phyloP scores from a whole-genome alignment of 1,139 yeast species.

The Candida frijolesensis region DNA sequence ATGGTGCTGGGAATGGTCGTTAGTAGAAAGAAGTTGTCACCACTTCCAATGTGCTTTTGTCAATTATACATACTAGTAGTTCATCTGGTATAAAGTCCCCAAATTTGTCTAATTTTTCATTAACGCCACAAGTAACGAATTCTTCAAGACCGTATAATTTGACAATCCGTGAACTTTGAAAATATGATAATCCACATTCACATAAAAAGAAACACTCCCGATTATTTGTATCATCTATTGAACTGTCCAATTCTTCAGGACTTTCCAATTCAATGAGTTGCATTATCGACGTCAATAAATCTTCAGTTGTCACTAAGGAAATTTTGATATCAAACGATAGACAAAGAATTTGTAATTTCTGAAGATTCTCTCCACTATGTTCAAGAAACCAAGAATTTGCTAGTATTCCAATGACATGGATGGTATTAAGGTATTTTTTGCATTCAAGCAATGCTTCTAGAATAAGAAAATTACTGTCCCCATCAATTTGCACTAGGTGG shows the following conservation, averaged over 20 bases:
- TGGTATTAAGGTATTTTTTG: slow-evolving; percentile 8
- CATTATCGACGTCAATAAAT: slow-evolving; percentile 7
- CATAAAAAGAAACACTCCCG: slow-evolving; percentile 8
- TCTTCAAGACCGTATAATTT: slow-evolving; percentile 5
- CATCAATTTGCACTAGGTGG: slow-evolving; percentile 12
- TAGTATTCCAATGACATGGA: slow-evolving; percentile 8
- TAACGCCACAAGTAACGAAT: slow-evolving; percentile 7
- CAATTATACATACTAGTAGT: slow-evolving; percentile 8
- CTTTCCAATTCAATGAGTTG: slow-evolving; percentile 10
- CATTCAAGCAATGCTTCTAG: slow-evolving; percentile 7
- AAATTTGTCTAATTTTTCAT: slow-evolving; percentile 10
- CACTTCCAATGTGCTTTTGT: background rate
- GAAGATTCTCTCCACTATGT: slow-evolving; percentile 11
- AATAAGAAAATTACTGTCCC: slow-evolving; percentile 7
- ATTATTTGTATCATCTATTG: slow-evolving; percentile 1
- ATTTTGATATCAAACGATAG: slow-evolving; percentile 11
- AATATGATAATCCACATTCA: slow-evolving; percentile 15
- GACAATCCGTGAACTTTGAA: slow-evolving; percentile 12
- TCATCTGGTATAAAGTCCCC: slow-evolving; percentile 8
- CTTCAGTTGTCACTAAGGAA: slow-evolving; percentile 7
- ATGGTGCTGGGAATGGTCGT: slow-evolving; percentile 6
- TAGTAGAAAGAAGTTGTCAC: slow-evolving; percentile 6
- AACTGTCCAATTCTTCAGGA: slow-evolving; percentile 7
- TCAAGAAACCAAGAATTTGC: slow-evolving; percentile 9
- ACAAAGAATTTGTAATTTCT: slow-evolving; percentile 11